Evolutionary conservation across 148 eudicot genomes (phyloP), one percentile per base, ranked within the genome.

Genomic region (Bassia scoparia): DNA sequence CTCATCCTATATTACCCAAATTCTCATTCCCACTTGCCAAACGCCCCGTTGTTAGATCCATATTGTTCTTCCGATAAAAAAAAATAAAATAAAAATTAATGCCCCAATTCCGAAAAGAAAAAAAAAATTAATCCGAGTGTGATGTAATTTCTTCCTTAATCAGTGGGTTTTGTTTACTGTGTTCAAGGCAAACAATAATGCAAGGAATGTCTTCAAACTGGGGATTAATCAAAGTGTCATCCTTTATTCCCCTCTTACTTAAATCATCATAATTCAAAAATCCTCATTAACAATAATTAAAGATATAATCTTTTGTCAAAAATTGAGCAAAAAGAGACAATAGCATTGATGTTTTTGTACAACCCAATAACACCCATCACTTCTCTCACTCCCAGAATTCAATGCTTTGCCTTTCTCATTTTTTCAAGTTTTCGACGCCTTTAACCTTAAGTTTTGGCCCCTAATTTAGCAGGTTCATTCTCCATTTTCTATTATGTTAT

Each of bases 391-490:
- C 63, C 27, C 0, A 14, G 10, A 23, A 44, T 48, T 34, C 52
- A 60, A 76, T 56, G 72, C 69, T 48, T n/a, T 74, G 12, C 12
- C 30, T 68, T 12, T 41, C 33, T 12, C 48, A 53, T 54, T 30
- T 31, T 37, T 8, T 33, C 24, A n/a, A 4, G 29, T 2, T 10
- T 55, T 55, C 27, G 24, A 55, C 12, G 67, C 44, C 67, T 62
- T 62, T 9, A 76, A 33, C 12, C 29, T 61, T 43, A 11, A 74
- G 54, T 34, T 71, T 65, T 65, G 55, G 21, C 35, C 15, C 34
- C 26, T 11, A 43, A 46, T 41, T 41, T 17, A 11, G 12, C 70
- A 78, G 81, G 81, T 78, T n/a, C 68, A 16, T 59, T 64, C 14
- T 61, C 60, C 21, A 34, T 38, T 34, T 33, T 59, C 0, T 63